A percentile compares a stretch with the other conserved stretches of the same genome.
Conservation (phyloP, 2,329 filamentous ascomycete species). For the Beauveria brongniartii region DNA sequence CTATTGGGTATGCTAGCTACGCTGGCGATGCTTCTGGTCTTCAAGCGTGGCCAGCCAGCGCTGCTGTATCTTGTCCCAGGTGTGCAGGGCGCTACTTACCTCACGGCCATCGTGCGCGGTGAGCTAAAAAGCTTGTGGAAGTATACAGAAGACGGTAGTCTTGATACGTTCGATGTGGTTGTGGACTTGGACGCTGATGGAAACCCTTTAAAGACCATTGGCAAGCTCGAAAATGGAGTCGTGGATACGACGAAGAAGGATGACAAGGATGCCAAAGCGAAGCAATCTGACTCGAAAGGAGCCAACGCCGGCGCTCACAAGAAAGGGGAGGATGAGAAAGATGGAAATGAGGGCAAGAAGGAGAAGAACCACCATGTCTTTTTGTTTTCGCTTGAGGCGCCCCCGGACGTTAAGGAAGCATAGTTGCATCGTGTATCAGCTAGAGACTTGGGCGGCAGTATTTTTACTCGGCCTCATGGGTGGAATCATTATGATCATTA, state of each 20-base stretch:
- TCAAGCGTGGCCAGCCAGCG: slow-evolving; percentile 78
- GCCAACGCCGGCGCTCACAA: not conserved
- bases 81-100: slow-evolving; percentile 67
- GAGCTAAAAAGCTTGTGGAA: slow-evolving; percentile 71
- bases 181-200: slow-evolving; percentile 46
- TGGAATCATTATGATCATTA: not conserved
- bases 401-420: slow-evolving; percentile 9
- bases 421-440: not conserved
- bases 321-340: slow-evolving; percentile 14
- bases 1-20: slow-evolving; percentile 69
- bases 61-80: slow-evolving; percentile 87
- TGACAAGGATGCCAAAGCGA: slow-evolving; percentile 15
- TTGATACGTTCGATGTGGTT: slow-evolving; percentile 47
- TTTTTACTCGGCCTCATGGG: not conserved
- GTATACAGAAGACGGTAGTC: slow-evolving; percentile 65
- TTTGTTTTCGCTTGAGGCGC: slow-evolving; percentile 26
- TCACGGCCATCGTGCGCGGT: slow-evolving; percentile 61
- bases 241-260: slow-evolving; percentile 26
- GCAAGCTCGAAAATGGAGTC: slow-evolving; percentile 29
- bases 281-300: not conserved
- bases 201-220: slow-evolving; percentile 33
- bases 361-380: slow-evolving; percentile 24
- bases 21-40: slow-evolving; percentile 67
- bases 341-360: slow-evolving; percentile 7
- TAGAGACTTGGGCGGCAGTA: no score